Evolutionary conservation across 306 rosid species (phyloP), one percentile per base, ranked within the genome.

Genomic region (Sesbania bispinosa): DNA sequence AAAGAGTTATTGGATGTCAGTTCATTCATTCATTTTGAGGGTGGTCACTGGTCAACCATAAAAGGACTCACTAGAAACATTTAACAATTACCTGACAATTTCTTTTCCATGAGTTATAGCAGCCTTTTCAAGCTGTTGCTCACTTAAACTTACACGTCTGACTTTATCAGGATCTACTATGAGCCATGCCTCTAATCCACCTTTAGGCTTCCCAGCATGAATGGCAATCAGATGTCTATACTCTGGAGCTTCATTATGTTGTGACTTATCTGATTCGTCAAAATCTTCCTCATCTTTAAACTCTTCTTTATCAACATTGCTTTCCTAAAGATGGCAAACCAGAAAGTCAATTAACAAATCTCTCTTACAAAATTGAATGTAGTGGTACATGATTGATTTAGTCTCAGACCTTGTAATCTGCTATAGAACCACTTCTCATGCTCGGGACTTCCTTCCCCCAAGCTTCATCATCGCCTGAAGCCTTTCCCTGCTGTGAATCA

Each of bases 181-280:
- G 78, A 95, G 91, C 61, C 93, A 82, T 50, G 88, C 92, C 0
- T 27, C 73, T 72, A 92, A 35, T 57, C 99, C 99, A 74, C 99
- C 99, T 85, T 95, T 92, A 33, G 99, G 90, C 82, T 89, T 91
- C 62, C 99, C 97, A 68, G 99, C 95, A 82, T 95, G 97, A 89
- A 95, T 86, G 79, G 99, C 92, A 73, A 95, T 95, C 66, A 95
- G 78, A 51, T 54, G 79, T 77, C 74, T 83, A 74, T 95, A 95
- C 67, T 91, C 93, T 13, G 96, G 88, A 70, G 99, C 90, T 55
- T 71, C 84, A 71, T 64, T 21, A 16, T 89, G 87, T 18, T 79
- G 78, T 19, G 68, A 52, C 78, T 79, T 91, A 63, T 83, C 92
- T 5, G 52, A 69, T 55, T 76, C 82, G 10, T 79, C 88, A 53